Conservation (phyloP, 2,329 filamentous ascomycete genomes). For the Pestalotiopsis sp. region DNA sequence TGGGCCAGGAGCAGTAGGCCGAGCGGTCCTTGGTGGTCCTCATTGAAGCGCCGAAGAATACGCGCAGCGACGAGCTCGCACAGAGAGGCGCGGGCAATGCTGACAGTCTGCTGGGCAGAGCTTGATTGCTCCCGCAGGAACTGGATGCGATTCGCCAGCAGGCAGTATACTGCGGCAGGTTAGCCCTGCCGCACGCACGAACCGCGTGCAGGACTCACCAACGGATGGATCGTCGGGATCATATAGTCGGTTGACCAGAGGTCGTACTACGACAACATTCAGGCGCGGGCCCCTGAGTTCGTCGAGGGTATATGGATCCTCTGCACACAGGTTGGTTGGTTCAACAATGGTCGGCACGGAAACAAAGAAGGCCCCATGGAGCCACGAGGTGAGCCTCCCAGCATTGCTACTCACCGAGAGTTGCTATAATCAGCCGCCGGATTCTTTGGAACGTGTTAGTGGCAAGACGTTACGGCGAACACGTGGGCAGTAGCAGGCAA, state of each 20-base stretch:
- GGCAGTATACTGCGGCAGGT: constrained; percentile 63
- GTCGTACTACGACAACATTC: constrained; percentile 66
- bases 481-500: no score
- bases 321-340: constrained; percentile 21
- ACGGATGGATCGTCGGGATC: constrained; percentile 66
- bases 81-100: constrained; percentile 66
- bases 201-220: constrained; percentile 37
- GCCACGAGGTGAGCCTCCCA: no score
- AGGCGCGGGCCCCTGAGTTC: constrained; percentile 69
- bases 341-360: not conserved
- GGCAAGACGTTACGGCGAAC: not conserved
- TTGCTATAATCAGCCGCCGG: constrained; percentile 25
- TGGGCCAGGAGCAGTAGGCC: constrained; percentile 68
- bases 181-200: not conserved
- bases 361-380: not conserved
- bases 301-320: constrained; percentile 52
- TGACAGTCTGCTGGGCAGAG: constrained; percentile 69
- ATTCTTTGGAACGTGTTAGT: constrained; percentile 18
- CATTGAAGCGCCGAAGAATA: constrained; percentile 67
- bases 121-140: constrained; percentile 69
- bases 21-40: constrained; percentile 63
- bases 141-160: constrained; percentile 70
- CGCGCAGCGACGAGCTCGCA: constrained; percentile 71
- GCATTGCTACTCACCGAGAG: constrained; percentile 19
- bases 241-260: constrained; percentile 69